Conservation (phyloP, 495 filamentous ascomycete species). For the Penicillium cinerascens region DNA sequence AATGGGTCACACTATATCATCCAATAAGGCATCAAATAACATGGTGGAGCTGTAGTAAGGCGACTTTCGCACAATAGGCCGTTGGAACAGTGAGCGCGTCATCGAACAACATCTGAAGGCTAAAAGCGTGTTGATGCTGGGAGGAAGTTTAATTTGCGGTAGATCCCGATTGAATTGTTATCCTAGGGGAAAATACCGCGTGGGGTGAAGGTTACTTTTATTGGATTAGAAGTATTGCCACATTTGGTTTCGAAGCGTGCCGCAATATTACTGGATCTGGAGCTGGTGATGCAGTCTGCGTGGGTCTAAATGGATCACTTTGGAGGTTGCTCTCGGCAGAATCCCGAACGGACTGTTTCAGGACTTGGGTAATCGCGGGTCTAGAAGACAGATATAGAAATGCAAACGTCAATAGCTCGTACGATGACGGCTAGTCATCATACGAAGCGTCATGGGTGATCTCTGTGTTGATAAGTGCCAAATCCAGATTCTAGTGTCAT, state of each 20-base stretch:
- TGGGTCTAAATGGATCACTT: background rate
- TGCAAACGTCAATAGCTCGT: too few species aligned
- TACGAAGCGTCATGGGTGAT: too few species aligned
- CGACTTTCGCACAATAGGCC: slow-evolving; percentile 12
- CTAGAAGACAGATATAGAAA: too few species aligned
- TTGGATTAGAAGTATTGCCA: background rate
- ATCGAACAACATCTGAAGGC: slow-evolving; percentile 6
- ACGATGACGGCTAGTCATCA: too few species aligned
- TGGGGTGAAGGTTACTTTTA: background rate
- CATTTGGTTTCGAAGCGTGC: background rate
- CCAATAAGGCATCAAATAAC: background rate
- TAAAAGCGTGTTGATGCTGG: background rate
- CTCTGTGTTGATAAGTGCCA: too few species aligned
- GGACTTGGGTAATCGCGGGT: background rate
- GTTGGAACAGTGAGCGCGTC: slow-evolving; percentile 9
- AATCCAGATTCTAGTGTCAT: too few species aligned
- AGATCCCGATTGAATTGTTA: background rate
- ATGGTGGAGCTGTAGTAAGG: background rate
- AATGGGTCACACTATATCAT: background rate
- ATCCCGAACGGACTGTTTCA: background rate
- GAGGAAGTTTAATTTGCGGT: slow-evolving; percentile 3
- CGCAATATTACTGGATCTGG: background rate
- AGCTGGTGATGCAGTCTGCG: background rate
- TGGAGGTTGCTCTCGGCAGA: background rate
- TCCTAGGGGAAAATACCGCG: background rate